These are phyloP conservation scores for Globisporangium carolinianum DNA, from an alignment of 352 stramenopile species.

Conservation along the genomic window DNA sequence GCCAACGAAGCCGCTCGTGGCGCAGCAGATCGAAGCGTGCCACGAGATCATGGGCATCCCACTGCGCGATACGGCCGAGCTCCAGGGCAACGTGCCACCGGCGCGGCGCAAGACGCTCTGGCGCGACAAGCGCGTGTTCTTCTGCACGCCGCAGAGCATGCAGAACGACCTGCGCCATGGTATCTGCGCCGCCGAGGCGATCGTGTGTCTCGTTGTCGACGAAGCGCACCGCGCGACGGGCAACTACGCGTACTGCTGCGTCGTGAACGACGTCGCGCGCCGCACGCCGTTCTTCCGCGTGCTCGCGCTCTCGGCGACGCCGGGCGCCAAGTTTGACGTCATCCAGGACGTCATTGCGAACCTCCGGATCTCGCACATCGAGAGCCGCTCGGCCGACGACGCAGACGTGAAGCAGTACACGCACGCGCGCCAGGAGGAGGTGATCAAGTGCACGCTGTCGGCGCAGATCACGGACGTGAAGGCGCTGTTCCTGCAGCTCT, in stretches of 20 bases:
- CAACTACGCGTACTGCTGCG: conserved; percentile 95
- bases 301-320: conserved; percentile 95
- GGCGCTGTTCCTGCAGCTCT: conserved; percentile 50
- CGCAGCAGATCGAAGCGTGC: conserved; percentile 97
- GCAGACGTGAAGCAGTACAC: conserved; percentile 89
- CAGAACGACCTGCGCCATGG: conserved; percentile 92
- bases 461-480: conserved; percentile 62
- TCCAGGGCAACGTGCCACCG: conserved; percentile 79
- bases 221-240: conserved; percentile 96
- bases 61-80: conserved; percentile 67
- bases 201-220: conserved; percentile 97
- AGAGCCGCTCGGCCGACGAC: conserved; percentile 93
- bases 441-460: conserved; percentile 66
- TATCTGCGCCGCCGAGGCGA: conserved; percentile 63
- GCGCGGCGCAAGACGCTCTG: conserved; percentile 81
- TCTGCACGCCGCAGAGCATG: conserved; percentile 97
- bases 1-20: conserved; percentile 96
- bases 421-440: conserved; percentile 74
- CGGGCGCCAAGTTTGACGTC: conserved; percentile 92
- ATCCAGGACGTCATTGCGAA: conserved; percentile 96
- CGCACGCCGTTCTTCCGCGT: conserved; percentile 85
- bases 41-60: conserved; percentile 94
- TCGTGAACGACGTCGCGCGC: conserved; percentile 71
- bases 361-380: conserved; percentile 92
- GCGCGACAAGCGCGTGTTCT: conserved; percentile 94